phyloP scores from a whole-genome alignment of 257 asterid genomes.

The Jaltomata sinuosa region DNA sequence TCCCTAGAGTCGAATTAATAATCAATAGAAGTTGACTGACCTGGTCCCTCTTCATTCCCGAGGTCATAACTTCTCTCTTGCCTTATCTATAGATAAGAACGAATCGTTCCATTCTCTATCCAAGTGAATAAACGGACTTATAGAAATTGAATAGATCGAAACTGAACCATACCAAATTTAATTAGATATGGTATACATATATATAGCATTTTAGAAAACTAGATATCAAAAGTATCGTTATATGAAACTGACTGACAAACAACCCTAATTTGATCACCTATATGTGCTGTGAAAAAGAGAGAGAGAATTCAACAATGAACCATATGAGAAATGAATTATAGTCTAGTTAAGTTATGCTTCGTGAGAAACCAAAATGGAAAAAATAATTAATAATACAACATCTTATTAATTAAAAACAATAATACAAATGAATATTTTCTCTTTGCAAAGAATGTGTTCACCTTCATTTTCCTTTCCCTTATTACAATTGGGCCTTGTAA shows the following conservation, averaged over 20 bases:
- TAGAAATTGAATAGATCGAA: no score
- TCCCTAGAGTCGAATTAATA: no score
- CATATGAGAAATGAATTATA: background rate
- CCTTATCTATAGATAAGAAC: no score
- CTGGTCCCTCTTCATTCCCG: no score
- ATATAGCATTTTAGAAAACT: no score
- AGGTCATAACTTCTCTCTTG: no score
- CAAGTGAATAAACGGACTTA: no score
- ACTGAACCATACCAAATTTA: background rate
- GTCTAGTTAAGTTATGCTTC: background rate
- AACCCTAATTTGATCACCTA: background rate
- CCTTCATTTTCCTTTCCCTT: background rate
- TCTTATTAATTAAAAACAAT: background rate
- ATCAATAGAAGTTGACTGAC: no score
- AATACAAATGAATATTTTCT: background rate
- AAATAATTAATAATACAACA: background rate
- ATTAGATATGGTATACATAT: no score
- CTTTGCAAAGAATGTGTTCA: background rate
- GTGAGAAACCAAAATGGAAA: background rate
- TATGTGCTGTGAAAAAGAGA: background rate
- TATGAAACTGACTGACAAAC: background rate
- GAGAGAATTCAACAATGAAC: background rate
- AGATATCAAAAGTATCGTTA: no score
- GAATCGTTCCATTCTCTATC: no score
- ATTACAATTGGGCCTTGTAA: background rate